phyloP scores from a whole-genome alignment of 2,329 filamentous ascomycete species.

The Colletotrichum caudatum region DNA sequence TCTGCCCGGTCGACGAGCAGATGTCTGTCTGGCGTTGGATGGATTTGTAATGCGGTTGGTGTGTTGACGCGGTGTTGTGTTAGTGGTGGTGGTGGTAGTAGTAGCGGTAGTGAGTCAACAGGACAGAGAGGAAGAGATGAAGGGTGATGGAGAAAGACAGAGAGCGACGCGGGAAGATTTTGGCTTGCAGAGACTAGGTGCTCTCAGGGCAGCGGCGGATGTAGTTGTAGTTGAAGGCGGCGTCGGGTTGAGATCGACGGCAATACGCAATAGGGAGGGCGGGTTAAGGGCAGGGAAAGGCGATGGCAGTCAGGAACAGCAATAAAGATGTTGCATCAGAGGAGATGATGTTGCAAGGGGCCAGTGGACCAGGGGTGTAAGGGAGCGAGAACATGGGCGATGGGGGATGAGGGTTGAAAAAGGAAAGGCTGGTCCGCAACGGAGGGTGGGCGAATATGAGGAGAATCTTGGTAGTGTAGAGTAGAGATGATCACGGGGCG shows the following conservation, averaged over 20 bases:
- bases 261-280: constrained; percentile 35
- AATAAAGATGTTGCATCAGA: constrained; percentile 38
- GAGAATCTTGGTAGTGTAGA: constrained; percentile 1
- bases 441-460: constrained; percentile 5
- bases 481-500: constrained; percentile 9
- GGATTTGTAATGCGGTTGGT: not conserved
- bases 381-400: constrained; percentile 35
- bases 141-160: not conserved
- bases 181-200: constrained; percentile 32
- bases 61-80: not conserved
- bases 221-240: constrained; percentile 17
- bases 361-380: constrained; percentile 2
- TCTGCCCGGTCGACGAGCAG: constrained; percentile 29
- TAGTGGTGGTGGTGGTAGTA: not conserved
- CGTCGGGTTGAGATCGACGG: constrained; percentile 32
- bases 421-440: constrained; percentile 31
- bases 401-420: constrained; percentile 37
- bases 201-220: constrained; percentile 18
- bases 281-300: constrained; percentile 37
- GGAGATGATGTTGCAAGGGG: constrained; percentile 16
- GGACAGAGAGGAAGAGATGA: not conserved
- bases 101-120: not conserved
- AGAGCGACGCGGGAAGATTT: constrained; percentile 8
- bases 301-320: constrained; percentile 34
- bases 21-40: not conserved